A percentile compares a stretch with the other conserved stretches of the same genome.
These are phyloP conservation scores for Penicillium sp. DNA, from an alignment of 2,329 filamentous ascomycete species.

Conservation along the genomic window DNA sequence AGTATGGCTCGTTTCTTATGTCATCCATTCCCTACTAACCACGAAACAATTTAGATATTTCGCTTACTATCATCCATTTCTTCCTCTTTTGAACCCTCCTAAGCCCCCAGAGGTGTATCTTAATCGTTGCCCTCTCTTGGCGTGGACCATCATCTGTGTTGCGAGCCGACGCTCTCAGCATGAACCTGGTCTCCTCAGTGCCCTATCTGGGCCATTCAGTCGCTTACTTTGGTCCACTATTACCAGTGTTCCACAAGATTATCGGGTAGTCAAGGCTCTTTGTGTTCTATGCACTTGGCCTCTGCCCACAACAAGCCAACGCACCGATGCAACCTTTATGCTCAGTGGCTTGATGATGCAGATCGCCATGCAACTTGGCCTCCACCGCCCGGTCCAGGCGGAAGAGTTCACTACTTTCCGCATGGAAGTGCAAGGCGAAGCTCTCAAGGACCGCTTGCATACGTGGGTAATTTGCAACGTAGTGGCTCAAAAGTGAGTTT, in stretches of 20 bases:
- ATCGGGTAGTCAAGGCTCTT: constrained; percentile 64
- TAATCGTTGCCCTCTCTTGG: constrained; percentile 59
- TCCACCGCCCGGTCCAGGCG: constrained; percentile 64
- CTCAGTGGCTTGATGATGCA: constrained; percentile 67
- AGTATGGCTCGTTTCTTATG: constrained; percentile 34
- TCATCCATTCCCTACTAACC: constrained; percentile 1
- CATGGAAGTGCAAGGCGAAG: constrained; percentile 59
- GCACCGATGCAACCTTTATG: constrained; percentile 65
- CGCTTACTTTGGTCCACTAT: constrained; percentile 63
- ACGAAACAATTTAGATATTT: constrained; percentile 55
- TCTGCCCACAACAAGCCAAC: constrained; percentile 62
- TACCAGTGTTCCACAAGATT: constrained; percentile 60
- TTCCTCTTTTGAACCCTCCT: constrained; percentile 61
- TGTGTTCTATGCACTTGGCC: constrained; percentile 67
- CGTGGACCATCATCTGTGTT: constrained; percentile 65
- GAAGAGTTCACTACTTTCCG: constrained; percentile 55
- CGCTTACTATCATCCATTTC: constrained; percentile 62
- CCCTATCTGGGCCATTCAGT: constrained; percentile 52
- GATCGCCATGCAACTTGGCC: constrained; percentile 64
- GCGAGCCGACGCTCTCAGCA: constrained; percentile 60
- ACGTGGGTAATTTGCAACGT: constrained; percentile 70
- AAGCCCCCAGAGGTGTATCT: constrained; percentile 59
- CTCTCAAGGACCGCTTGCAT: constrained; percentile 63
- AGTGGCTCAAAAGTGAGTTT: constrained; percentile 62
- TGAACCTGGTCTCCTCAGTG: constrained; percentile 57